A percentile compares a stretch with the other conserved stretches of the same genome.
Conservation (phyloP, 805 yeast species). For the Yamadazyma takamatsuzukensis region DNA sequence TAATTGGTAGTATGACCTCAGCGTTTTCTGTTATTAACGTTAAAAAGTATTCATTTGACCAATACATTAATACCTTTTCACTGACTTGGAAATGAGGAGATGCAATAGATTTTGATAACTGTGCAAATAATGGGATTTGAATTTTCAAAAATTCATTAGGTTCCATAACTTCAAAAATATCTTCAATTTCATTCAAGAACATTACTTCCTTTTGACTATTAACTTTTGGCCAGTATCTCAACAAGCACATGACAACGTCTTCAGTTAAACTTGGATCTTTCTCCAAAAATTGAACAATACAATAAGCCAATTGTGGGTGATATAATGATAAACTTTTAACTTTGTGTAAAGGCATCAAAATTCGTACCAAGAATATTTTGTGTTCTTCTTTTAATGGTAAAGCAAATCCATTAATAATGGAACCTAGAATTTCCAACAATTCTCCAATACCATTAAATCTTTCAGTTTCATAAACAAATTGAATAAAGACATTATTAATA, state of each 20-base stretch:
- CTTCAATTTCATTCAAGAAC: slow-evolving; percentile 95
- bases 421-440: slow-evolving; percentile 88
- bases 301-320: slow-evolving; percentile 96
- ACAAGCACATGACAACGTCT: slow-evolving; percentile 91
- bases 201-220: slow-evolving; percentile 93
- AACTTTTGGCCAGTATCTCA: slow-evolving; percentile 95
- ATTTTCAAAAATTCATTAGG: slow-evolving; percentile 88
- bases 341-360: slow-evolving; percentile 88
- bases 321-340: slow-evolving; percentile 83
- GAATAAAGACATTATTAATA: slow-evolving; percentile 87
- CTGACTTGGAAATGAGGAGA: slow-evolving; percentile 97
- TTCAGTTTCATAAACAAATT: slow-evolving; percentile 92
- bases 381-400: slow-evolving; percentile 96
- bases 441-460: slow-evolving; percentile 95
- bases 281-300: slow-evolving; percentile 93
- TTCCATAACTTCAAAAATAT: slow-evolving; percentile 93
- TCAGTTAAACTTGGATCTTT: slow-evolving; percentile 91
- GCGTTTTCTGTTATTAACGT: slow-evolving; percentile 89
- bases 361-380: slow-evolving; percentile 81
- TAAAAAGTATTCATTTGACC: slow-evolving; percentile 93
- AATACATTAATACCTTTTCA: slow-evolving; percentile 88
- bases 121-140: slow-evolving; percentile 90
- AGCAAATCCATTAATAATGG: slow-evolving; percentile 97
- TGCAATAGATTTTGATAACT: slow-evolving; percentile 87
- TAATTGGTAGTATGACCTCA: slow-evolving; percentile 86